Percentiles rank a stretch among this genome's conserved stretches.
Evolutionary conservation across 1,139 yeast genomes (phyloP).

Genomic region (Debaryomyces singareniensis): DNA sequence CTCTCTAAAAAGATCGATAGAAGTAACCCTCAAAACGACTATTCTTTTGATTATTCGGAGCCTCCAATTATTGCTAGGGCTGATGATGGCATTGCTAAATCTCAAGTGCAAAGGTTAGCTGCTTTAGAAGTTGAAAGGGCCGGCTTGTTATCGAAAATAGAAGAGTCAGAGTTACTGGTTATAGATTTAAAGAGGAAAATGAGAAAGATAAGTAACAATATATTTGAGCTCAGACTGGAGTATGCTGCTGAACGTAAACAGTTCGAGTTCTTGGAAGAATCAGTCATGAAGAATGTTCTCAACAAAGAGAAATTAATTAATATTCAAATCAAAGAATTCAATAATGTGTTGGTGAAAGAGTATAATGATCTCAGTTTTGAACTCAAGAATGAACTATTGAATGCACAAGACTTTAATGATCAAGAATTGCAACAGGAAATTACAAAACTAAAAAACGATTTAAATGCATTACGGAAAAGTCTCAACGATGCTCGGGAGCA

Average conservation of each 20-base stretch:
- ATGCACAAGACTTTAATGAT: slow-evolving; percentile 22
- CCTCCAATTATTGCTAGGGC: too few relatives aligned
- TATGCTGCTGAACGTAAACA: slow-evolving; percentile 14
- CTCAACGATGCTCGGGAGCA: slow-evolving; percentile 9
- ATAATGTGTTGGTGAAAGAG: slow-evolving; percentile 19
- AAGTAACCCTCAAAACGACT: not conserved
- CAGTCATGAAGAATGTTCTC: slow-evolving; percentile 21
- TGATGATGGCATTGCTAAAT: not conserved
- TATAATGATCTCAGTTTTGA: slow-evolving; percentile 27
- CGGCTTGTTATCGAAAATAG: slow-evolving; percentile 11
- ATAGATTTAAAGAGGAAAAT: slow-evolving; percentile 16
- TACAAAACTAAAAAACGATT: slow-evolving; percentile 9
- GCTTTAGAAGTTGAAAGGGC: slow-evolving; percentile 12
- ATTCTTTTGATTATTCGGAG: not conserved
- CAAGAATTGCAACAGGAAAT: slow-evolving; percentile 14
- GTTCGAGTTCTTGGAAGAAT: slow-evolving; percentile 21
- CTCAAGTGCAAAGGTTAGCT: not conserved
- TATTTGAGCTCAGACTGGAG: slow-evolving; percentile 13
- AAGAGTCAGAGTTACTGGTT: slow-evolving; percentile 17
- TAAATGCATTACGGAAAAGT: slow-evolving; percentile 8
- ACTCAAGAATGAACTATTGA: slow-evolving; percentile 23
- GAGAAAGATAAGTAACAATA: slow-evolving; percentile 15
- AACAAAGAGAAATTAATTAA: slow-evolving; percentile 22
- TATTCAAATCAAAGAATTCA: slow-evolving; percentile 16
- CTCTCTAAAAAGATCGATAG: slow-evolving; percentile 3